Base-by-base conservation (phyloP, 192 early-diverging fungal species). In the Geranomyces variabilis region DNA sequence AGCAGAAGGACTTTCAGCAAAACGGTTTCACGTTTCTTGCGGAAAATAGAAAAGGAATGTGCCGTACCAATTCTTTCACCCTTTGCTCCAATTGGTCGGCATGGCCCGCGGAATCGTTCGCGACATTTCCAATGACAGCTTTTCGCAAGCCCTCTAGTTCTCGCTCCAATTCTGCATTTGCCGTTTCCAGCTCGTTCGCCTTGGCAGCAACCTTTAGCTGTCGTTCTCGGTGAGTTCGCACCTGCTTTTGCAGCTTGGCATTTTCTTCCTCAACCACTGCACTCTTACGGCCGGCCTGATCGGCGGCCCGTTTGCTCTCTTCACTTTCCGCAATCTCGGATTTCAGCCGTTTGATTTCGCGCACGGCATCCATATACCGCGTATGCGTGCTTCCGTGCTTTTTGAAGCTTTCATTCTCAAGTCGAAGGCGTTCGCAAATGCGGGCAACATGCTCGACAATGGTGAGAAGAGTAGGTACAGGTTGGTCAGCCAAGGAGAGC, bases 301-400 rank as follows among this genome's bases (percentile, higher is more conserved):
- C 62, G 22, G 51, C 58, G 13, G 57, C 63, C 53, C 66, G 78
- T 17, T 41, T 55, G 14, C 53, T 33, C 34, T 76, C 74, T 49
- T 34, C 45, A 17, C 45, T 33, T 21, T 76, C 69, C 21, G 30
- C 58, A 31, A 62, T 56, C 34, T 83, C 79, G 48, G 64, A 49
- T 49, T 76, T 73, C 33, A 83, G 69, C 55, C 36, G 31, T 69
- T 80, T 80, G 64, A 75, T 47, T 31, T 80, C 77, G 48, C 63
- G 73, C 12, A 72, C 17, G 58, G 74, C 56, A 53, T 82, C 81
- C 67, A 75, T 68, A 53, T 79, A 74, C 60, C 79, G 79, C 7
- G 62, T 31, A 24, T 81, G 70, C 14, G 43, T 47, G 6, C 30
- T 45, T 7, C 76, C 75, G 46, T 36, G 29, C 36, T 71, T 64